Conservation (phyloP, 192 early-diverging fungal species). For the Coemansia sp. region DNA sequence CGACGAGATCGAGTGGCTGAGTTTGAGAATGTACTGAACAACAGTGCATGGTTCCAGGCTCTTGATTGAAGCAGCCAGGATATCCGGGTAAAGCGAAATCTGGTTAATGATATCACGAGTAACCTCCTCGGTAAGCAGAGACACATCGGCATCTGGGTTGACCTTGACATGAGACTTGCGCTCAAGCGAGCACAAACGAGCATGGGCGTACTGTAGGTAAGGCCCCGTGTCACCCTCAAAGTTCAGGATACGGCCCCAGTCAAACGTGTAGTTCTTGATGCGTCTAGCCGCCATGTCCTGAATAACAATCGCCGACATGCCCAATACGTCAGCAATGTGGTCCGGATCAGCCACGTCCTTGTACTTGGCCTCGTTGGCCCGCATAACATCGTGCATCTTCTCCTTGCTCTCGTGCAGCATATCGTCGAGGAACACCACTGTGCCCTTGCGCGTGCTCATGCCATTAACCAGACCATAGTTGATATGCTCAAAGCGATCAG, state of each 20-base stretch:
- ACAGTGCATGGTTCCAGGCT: slow-evolving; percentile 83
- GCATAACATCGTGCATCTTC: slow-evolving; percentile 89
- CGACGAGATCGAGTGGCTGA: slow-evolving; percentile 78
- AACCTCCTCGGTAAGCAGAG: slow-evolving; percentile 66
- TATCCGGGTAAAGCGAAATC: slow-evolving; percentile 83
- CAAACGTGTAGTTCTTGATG: slow-evolving; percentile 93
- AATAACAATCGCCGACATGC: slow-evolving; percentile 88
- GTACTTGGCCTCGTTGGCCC: slow-evolving; percentile 84
- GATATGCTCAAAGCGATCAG: slow-evolving; percentile 81
- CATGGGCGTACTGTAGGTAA: slow-evolving; percentile 98
- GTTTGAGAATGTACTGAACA: slow-evolving; percentile 80
- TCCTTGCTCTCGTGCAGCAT: slow-evolving; percentile 85
- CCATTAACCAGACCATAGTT: slow-evolving; percentile 93
- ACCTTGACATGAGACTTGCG: slow-evolving; percentile 68
- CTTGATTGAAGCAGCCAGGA: slow-evolving; percentile 65
- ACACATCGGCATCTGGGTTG: slow-evolving; percentile 66
- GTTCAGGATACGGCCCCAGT: slow-evolving; percentile 87
- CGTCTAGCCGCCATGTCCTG: slow-evolving; percentile 90
- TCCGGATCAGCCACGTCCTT: slow-evolving; percentile 80
- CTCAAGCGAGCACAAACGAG: slow-evolving; percentile 94
- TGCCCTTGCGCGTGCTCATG: slow-evolving; percentile 97
- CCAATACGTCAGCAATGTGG: slow-evolving; percentile 79
- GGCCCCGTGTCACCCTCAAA: slow-evolving; percentile 99
- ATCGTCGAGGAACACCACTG: slow-evolving; percentile 92
- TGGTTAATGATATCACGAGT: slow-evolving; percentile 73